phyloP scores from a whole-genome alignment of 768 basidiomycete species.

The Boletus patriciae region DNA sequence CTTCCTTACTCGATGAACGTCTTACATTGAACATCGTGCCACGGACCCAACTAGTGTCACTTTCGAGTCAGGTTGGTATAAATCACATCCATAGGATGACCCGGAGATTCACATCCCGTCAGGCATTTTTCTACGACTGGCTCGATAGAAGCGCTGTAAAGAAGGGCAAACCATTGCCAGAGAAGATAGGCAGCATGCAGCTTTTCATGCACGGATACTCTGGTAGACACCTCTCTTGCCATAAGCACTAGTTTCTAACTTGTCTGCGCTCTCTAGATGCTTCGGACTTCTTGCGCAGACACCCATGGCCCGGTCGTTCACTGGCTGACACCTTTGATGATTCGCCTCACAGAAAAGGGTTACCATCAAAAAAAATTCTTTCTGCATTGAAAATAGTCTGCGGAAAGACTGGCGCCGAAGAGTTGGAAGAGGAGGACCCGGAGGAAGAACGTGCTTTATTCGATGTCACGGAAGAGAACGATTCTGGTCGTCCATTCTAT shows the following conservation, averaged over 20 bases:
- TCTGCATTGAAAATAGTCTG: conserved; percentile 77
- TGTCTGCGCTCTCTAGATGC: conserved; percentile 54
- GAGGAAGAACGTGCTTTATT: conserved; percentile 73
- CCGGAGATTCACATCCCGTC: background rate
- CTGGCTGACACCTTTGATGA: conserved; percentile 87
- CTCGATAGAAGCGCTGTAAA: conserved; percentile 77
- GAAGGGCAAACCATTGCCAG: conserved; percentile 80
- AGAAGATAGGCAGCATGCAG: conserved; percentile 91
- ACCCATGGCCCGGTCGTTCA: conserved; percentile 86
- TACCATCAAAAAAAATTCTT: conserved; percentile 64
- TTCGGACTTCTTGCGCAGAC: conserved; percentile 79
- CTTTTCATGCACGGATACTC: conserved; percentile 82
- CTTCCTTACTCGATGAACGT: conserved; percentile 76
- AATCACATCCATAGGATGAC: background rate
- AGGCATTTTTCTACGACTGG: conserved; percentile 96
- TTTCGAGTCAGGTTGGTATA: conserved; percentile 63
- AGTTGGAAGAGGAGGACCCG: conserved; percentile 71
- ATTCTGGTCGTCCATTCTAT: conserved; percentile 65
- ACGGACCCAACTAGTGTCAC: conserved; percentile 76
- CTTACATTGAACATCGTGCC: conserved; percentile 81
- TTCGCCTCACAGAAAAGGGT: conserved; percentile 72
- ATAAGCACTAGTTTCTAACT: background rate
- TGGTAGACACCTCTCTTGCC: conserved; percentile 40
- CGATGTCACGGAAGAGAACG: conserved; percentile 59
- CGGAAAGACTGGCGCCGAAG: conserved; percentile 76